Base-by-base conservation (phyloP, 2,329 filamentous ascomycete species). In the Trichoderma brevicompactum region DNA sequence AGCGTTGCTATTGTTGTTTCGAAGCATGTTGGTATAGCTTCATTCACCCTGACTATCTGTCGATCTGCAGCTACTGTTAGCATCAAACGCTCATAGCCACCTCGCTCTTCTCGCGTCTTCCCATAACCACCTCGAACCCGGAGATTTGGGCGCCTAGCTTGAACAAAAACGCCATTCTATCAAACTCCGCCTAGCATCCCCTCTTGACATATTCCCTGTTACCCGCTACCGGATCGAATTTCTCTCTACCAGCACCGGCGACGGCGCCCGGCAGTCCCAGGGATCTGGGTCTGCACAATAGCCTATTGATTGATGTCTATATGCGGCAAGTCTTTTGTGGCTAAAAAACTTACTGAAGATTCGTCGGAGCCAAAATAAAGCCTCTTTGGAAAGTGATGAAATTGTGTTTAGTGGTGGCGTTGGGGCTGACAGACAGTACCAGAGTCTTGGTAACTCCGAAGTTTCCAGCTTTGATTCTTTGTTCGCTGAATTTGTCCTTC, bases 1-100 rank as follows among this genome's bases (percentile, higher is more conserved):
- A 17, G 36, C 58, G 36, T 61, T 52, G 58, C 46, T 61, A 61
- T 61, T 61, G 58, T 61, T 59, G 23, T 48, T 59, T 38, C 15
- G n/a, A 28, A 38, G 28, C 58, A 40, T 52, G 23, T 50, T 36
- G 23, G 49, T 36, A 61, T 43, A 61, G 46, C 46, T 52, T 61
- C 58, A 61, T 61, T 60, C 44, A 60, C 10, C 23, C 9, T 44
- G 23, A 2, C 23, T 10, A 15, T 43, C 9, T 15, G 12, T 32
- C 34, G 15, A 52, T 61, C 46, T 61, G 46, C 19, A 52, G 1
- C 48, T 43, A 61, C 48, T 7, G 9, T 10, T 52, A 52, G 32
- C 10, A 61, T 15, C 38, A 52, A 41, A 41, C 7, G n/a, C 36
- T 32, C 17, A 7, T 17, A 60, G 55, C 56, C 56, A 52, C 58